Conservation (phyloP, 257 asterid genomes). For the Salvia hispanica region DNA sequence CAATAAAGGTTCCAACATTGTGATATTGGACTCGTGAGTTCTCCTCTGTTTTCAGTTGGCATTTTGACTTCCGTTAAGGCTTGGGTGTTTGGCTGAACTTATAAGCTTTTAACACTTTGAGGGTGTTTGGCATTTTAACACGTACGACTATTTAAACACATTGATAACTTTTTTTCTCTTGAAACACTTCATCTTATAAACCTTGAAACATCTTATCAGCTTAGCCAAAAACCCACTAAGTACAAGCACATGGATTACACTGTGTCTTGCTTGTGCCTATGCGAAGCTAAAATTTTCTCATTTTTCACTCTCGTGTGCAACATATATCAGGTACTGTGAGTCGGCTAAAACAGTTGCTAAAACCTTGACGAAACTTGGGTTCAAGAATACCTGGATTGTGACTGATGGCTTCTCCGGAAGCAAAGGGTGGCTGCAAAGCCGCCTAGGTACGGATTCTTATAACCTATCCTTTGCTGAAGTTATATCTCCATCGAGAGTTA, state of each 20-base stretch:
- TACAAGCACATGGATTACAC: not conserved
- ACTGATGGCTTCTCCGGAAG: conserved; percentile 88
- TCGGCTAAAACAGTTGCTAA: conserved; percentile 80
- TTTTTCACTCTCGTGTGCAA: not conserved
- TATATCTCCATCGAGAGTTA: conserved; percentile 72
- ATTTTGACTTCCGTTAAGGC: not conserved
- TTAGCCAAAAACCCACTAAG: too few relatives aligned
- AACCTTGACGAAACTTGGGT: conserved; percentile 79
- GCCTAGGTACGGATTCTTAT: conserved; percentile 77
- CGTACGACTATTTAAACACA: too few relatives aligned
- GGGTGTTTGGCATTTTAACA: too few relatives aligned
- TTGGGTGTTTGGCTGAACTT: too few relatives aligned
- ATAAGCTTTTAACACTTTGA: too few relatives aligned
- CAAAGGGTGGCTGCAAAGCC: conserved; percentile 92
- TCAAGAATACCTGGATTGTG: conserved; percentile 80
- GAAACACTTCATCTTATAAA: too few relatives aligned
- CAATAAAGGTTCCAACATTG: conserved; percentile 73
- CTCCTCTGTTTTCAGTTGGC: conserved; percentile 11
- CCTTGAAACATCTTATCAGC: too few relatives aligned
- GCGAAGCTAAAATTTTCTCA: too few relatives aligned
- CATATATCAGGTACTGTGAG: conserved; percentile 70
- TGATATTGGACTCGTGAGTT: conserved; percentile 90
- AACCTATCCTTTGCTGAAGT: conserved; percentile 69
- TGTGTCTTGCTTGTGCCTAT: not conserved
- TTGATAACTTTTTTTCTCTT: too few relatives aligned